Evolutionary conservation across 306 rosid genomes (phyloP), one percentile per base, ranked within the genome.

Genomic region (Canavalia ensiformis): DNA sequence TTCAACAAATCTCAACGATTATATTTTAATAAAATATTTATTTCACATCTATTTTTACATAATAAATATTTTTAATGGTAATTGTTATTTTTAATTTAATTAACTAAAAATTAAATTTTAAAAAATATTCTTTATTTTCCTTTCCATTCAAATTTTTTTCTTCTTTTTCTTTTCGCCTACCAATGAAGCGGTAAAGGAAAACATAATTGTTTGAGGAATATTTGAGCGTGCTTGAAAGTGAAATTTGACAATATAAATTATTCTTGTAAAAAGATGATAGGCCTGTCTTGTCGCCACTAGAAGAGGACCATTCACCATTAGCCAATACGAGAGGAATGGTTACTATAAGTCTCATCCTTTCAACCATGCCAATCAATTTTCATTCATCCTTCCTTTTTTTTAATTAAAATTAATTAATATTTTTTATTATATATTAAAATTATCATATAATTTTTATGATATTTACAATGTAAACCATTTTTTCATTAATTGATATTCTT

Each of bases 301-400:
- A 68, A 68, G 30, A 30, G 58, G 58, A 69, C 74, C 57, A 30
- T 47, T 29, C 39, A 47, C 57, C 57, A 30, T 10, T 68, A 5
- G 10, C 74, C 13, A 45, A 45, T 45, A 44, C 1, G 25, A 46
- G 30, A 6, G 29, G 5, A 11, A 9, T 9, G 50, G 39, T 8
- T 6, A 18, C 25, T 18, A 18, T 18, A 47, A 47, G 11, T 46
- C 57, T 30, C 28, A 5, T 30, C 44, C 42, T 66, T 42, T 66
- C 50, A 42, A 63, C 34, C 4, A 37, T 4, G 41, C 52, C 8
- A 8, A 47, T 47, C 13, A 9, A 47, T 47, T 47, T 11, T 47
- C 52, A 9, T 47, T 47, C 8, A 47, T 7, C 50, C 50, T 46
- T 47, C 10, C 2, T 3, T 47, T 13, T 47, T 47, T 47, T 47